Evolutionary conservation across 1,284 basidiomycete genomes (phyloP), one percentile per base, ranked within the genome.

Genomic region (Gomphus bonarii): DNA sequence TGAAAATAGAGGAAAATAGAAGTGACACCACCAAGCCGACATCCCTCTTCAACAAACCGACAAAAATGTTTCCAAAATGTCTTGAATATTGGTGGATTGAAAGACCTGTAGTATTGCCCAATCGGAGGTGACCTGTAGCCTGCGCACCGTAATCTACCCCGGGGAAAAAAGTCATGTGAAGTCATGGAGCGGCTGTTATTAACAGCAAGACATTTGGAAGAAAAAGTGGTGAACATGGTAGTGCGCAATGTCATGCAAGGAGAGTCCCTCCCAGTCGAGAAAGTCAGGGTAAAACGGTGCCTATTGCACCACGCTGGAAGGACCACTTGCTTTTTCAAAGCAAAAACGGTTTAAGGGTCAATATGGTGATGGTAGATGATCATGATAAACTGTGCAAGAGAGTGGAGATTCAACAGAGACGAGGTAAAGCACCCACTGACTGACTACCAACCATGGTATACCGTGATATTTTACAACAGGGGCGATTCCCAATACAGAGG

Each of bases 391-490:
- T 72, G 73, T 69, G 31, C 44, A 2, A 50, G 61, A 57, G 11
- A 11, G n/a, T 8, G 38, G 16, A 7, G 0, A 16, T 30, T 58
- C 40, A 61, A 58, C 30, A 30, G 38, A n/a, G 33, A 20, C 16
- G 14, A 31, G 1, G 28, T 1, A 10, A 9, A 38, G 30, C 2
- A 20, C 48, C 8, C 38, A 58, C 56, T 83, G 79, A 0, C 73
- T 72, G 16, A 82, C 79, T 54, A 64, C 64, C 35, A 82, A 70
- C 79, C 79, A 82, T 0, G 81, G 81, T 54, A 83, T 72, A 11
- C 71, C 74, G 65, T 83, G 82, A 63, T 72, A 77, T 62, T 80
- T 80, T 59, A 79, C 57, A 14, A 82, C 75, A 6, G 69, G 61
- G 4, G 67, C 61, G 36, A 64, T 53, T 9, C 79, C 77, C 60